Base-by-base conservation (phyloP, 2,329 filamentous ascomycete species). In the Aspergillus fructus region DNA sequence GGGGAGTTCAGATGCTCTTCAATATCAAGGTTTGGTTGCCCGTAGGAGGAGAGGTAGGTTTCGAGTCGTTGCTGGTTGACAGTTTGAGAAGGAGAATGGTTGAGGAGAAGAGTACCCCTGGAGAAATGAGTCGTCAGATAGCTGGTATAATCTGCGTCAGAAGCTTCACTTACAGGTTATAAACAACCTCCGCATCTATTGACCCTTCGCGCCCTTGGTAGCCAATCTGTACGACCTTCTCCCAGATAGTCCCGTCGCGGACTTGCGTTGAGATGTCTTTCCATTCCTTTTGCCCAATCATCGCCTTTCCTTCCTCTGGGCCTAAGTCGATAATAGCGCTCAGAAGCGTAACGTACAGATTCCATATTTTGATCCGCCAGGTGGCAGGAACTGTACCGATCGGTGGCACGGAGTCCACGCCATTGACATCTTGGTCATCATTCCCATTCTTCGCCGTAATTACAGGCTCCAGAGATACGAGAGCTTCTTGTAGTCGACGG, bases 321-420 rank as follows among this genome's bases (percentile, higher is more conserved):
- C 92, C 91, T 70, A 97, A 81, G 69, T 97, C 93, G 37, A 96
- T 81, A 62, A 97, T 89, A 40, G 91, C 89, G 77, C 97, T 96
- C 61, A 97, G 81, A 50, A 97, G 89, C 17, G 93, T 96, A 63
- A 97, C 83, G 73, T 97, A 99, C 68, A 99, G 83, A 74, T 92
- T 96, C 94, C 94, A 99, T 62, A 97, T 89, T 76, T 97, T 99
- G 74, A 96, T 89, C 63, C 93, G 83, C 56, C 91, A 94, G 33
- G 88, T 89, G 64, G 89, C 86, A 42, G 90, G 93, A 53, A 91
- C 91, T 62, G 83, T 85, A 53, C 90, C 88, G 53, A 97, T 86
- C 4, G 92, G 91, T 27, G 91, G 62, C 33, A 77, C 75, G 49
- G 81, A 78, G 19, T 73, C 79, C 56, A 81, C 76, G 30, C 78